Evolutionary conservation across 805 yeast species (phyloP).

Genomic region (Spathaspora arborariae): DNA sequence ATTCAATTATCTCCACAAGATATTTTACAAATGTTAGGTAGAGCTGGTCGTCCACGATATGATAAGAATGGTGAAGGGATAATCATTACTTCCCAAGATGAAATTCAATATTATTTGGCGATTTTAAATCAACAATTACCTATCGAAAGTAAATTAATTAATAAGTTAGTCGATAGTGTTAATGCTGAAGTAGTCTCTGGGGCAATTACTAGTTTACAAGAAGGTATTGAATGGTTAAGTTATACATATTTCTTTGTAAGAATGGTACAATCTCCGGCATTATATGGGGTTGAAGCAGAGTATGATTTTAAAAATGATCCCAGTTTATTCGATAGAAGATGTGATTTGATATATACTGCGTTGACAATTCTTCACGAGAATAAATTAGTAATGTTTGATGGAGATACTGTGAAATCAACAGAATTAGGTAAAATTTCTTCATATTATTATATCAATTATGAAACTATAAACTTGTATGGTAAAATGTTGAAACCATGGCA

Average conservation of each 20-base stretch:
- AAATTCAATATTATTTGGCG: conserved; percentile 84
- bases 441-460: conserved; percentile 74
- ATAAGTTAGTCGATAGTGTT: conserved; percentile 64
- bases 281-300: conserved; percentile 73
- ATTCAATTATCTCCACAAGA: conserved; percentile 92
- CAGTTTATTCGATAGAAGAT: conserved; percentile 48
- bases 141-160: conserved; percentile 81
- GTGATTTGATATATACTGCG: conserved; percentile 76
- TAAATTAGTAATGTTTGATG: conserved; percentile 60
- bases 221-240: conserved; percentile 78
- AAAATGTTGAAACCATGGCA: conserved; percentile 60
- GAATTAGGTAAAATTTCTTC: conserved; percentile 85
- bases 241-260: conserved; percentile 76
- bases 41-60: conserved; percentile 96
- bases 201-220: conserved; percentile 51
- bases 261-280: conserved; percentile 66
- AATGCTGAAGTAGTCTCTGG: conserved; percentile 89
- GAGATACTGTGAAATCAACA: conserved; percentile 33
- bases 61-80: conserved; percentile 93
- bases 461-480: conserved; percentile 67
- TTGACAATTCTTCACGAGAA: conserved; percentile 52
- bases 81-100: conserved; percentile 82
- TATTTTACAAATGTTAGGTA: conserved; percentile 93
- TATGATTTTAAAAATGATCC: conserved; percentile 45
- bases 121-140: conserved; percentile 89